Evolutionary conservation across 768 basidiomycete genomes (phyloP).

Genomic region (Kwoniella heveanensis): DNA sequence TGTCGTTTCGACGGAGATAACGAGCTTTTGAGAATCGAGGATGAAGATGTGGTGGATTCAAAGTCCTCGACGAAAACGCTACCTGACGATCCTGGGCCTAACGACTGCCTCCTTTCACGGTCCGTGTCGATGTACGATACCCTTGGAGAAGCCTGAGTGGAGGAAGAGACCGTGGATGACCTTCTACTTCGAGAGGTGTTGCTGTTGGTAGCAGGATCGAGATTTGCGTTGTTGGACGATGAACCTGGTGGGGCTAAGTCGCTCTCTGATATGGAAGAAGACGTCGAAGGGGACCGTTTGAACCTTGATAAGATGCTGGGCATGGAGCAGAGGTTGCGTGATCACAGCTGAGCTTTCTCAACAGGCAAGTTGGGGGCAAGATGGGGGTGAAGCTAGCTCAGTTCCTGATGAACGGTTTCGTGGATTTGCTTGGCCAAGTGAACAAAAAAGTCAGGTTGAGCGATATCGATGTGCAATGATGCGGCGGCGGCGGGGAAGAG

Average conservation of each 20-base stretch:
- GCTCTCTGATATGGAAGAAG: conserved; percentile 21
- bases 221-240: background rate
- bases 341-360: background rate
- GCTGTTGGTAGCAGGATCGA: background rate
- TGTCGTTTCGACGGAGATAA: conserved; percentile 6
- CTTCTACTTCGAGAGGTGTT: conserved; percentile 16
- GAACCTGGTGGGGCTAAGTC: conserved; percentile 4
- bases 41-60: background rate
- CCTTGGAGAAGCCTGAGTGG: conserved; percentile 2
- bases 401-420: too few species aligned
- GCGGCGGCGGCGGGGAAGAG: too few species aligned
- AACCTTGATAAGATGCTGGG: conserved; percentile 44
- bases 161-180: conserved; percentile 4
- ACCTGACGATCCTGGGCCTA: conserved; percentile 9
- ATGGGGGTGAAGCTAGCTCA: too few species aligned
- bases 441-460: too few species aligned
- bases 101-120: background rate
- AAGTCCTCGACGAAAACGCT: conserved; percentile 27
- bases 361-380: too few species aligned
- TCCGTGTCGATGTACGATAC: conserved; percentile 1
- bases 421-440: too few species aligned
- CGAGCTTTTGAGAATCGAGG: conserved; percentile 1
- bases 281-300: conserved; percentile 41
- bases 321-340: conserved; percentile 10
- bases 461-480: too few species aligned